Base-by-base conservation (phyloP, 164 flowering plant genomes). In the Protea cynaroides region DNA sequence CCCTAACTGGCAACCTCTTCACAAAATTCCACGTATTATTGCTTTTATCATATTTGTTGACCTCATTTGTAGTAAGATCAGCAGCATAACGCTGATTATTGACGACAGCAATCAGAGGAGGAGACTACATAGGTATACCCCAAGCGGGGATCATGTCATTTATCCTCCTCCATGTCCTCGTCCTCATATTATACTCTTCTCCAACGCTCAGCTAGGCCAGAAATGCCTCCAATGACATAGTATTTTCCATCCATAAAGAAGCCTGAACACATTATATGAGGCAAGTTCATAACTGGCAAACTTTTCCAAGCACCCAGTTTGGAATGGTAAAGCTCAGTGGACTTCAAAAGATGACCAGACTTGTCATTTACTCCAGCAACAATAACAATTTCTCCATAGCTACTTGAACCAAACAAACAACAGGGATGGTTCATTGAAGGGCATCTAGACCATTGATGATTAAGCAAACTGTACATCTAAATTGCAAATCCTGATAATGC, bases 81-180 rank as follows among this genome's bases (percentile, higher is more conserved):
- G 72, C 78, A 25, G 74, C 73, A 69, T 79, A 79, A n/a, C 76
- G 70, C 64, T 79, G 69, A 64, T 79, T 71, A 64, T 79, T 69
- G 36, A 79, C 80, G 38, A 79, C 82, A 14, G 82, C 82, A 23
- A 79, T 71, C 59, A 79, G 71, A 18, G 82, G 82, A 4, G 82
- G 80, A 43, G 75, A 25, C 21, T 74, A 72, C 37, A 59, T 64
- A 9, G 61, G 72, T 34, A 52, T 38, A 46, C 56, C 52, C 15
- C n/a, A n/a, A n/a, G n/a, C n/a, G n/a, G n/a, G n/a, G n/a, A n/a
- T n/a, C n/a, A n/a, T n/a, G n/a, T n/a, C n/a, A n/a, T n/a, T n/a
- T n/a, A n/a, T n/a, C n/a, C n/a, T n/a, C n/a, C n/a, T n/a, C n/a
- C n/a, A n/a, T 13, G 65, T 70, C 62, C 61, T 62, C 36, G 74